Evolutionary conservation across 352 stramenopile genomes (phyloP), one percentile per base, ranked within the genome.

Genomic region (Hyaloperonospora arabidopsidis): DNA sequence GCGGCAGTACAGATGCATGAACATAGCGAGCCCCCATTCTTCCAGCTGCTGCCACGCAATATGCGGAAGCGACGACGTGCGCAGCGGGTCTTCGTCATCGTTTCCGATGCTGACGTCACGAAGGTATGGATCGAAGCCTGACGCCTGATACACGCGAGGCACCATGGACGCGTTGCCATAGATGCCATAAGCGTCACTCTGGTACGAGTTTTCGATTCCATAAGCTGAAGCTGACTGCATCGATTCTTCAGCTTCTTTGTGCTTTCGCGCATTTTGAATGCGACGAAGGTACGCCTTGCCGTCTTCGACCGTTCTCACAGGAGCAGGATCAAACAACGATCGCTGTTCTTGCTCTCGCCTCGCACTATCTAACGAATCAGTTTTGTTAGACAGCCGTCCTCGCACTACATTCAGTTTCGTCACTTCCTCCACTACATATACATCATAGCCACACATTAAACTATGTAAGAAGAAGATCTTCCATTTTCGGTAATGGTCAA

Each of bases 1-100:
- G 63, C 82, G 80, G 52, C 78, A 86, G 64, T 92, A 92, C 52
- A 92, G 49, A 54, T 92, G 81, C 76, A 92, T 89, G 65, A 92
- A 89, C 76, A 92, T 87, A 11, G 74, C 75, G 15, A 92, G 63
- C 14, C 80, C 79, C 61, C 74, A 74, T 34, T 92, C 78, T 50
- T 92, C 81, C 2, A 89, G 62, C 54, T 91, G 78, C 43, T 73
- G 72, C 80, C 81, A 92, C 8, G 81, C 79, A 23, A 86, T 70
- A 25, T 87, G 75, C 43, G 79, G 74, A 54, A 83, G 74, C 19
- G 81, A 92, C 21, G 71, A 79, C 13, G 81, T 87, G 34, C 79
- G 81, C 32, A 92, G 63, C 25, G 81, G 74, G 45, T 92, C 79
- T 51, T 87, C 79, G 19, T 89, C 75, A 8, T 84, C 73, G 10